Conservation (phyloP, 805 yeast species). For the Teunomyces cretensis region DNA sequence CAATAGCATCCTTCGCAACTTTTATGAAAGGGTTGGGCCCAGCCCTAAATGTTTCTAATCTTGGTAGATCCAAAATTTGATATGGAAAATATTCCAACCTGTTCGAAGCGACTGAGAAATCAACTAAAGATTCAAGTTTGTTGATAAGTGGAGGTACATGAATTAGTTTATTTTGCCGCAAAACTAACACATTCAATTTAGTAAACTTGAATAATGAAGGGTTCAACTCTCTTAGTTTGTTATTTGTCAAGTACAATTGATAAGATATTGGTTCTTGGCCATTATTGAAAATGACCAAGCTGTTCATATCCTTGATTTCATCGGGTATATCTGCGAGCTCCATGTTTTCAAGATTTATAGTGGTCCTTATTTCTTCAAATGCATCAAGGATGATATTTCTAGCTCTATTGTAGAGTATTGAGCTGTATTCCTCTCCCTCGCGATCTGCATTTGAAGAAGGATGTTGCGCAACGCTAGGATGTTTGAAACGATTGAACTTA, state of each 20-base stretch:
- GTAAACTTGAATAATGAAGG: conserved; percentile 51
- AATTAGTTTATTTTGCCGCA: conserved; percentile 45
- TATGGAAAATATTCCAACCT: conserved; percentile 52
- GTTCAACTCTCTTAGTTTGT: conserved; percentile 47
- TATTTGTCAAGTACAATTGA: conserved; percentile 53
- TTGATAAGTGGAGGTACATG: conserved; percentile 19
- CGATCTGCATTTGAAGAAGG: conserved; percentile 32
- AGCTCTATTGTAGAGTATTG: conserved; percentile 28
- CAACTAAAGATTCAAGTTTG: conserved; percentile 37
- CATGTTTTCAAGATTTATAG: conserved; percentile 48
- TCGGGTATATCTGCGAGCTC: conserved; percentile 52
- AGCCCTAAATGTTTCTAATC: conserved; percentile 46
- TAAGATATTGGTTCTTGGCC: conserved; percentile 26
- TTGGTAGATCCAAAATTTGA: conserved; percentile 47
- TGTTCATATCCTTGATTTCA: conserved; percentile 56
- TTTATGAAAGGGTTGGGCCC: conserved; percentile 50
- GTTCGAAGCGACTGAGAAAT: conserved; percentile 53
- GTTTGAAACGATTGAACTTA: conserved; percentile 40
- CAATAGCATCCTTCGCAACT: conserved; percentile 26
- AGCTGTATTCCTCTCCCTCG: conserved; percentile 19
- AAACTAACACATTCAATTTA: conserved; percentile 50
- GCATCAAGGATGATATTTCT: conserved; percentile 41
- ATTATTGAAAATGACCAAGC: conserved; percentile 45
- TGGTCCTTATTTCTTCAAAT: conserved; percentile 48
- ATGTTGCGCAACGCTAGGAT: conserved; percentile 23